Conservation (phyloP, 1,284 basidiomycete genomes). For the Sanghuangporus weigelae region DNA sequence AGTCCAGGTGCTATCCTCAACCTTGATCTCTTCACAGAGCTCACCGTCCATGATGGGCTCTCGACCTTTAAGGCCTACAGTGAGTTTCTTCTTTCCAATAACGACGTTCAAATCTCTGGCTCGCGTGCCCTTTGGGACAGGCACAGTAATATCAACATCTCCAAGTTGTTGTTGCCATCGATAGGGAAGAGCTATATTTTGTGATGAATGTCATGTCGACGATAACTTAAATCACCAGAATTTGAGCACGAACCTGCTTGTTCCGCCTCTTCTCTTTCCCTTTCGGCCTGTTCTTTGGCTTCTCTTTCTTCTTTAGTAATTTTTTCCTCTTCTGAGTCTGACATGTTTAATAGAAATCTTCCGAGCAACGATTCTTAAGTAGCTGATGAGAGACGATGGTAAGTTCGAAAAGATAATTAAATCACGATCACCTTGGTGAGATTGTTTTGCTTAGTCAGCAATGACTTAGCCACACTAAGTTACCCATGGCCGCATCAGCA, state of each 20-base stretch:
- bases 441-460: not conserved
- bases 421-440: not conserved
- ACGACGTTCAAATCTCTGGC: constrained; percentile 72
- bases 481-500: not conserved
- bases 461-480: not conserved
- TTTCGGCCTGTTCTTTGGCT: constrained; percentile 62
- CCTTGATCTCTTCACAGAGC: constrained; percentile 88
- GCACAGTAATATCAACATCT: constrained; percentile 80
- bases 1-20: constrained; percentile 98
- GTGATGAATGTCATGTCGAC: constrained; percentile 18
- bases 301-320: constrained; percentile 76
- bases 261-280: constrained; percentile 68
- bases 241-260: constrained; percentile 66
- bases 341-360: constrained; percentile 25
- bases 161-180: constrained; percentile 88
- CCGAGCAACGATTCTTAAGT: not conserved
- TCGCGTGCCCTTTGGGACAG: constrained; percentile 84
- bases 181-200: constrained; percentile 75
- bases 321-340: constrained; percentile 65
- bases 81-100: constrained; percentile 79
- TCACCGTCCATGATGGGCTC: constrained; percentile 87
- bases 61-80: constrained; percentile 80
- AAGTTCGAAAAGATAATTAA: not conserved
- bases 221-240: not conserved
- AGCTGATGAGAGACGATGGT: not conserved